These are phyloP conservation scores for Botrytis hyacinthi DNA, from an alignment of 2,329 filamentous ascomycete species.

Conservation along the genomic window DNA sequence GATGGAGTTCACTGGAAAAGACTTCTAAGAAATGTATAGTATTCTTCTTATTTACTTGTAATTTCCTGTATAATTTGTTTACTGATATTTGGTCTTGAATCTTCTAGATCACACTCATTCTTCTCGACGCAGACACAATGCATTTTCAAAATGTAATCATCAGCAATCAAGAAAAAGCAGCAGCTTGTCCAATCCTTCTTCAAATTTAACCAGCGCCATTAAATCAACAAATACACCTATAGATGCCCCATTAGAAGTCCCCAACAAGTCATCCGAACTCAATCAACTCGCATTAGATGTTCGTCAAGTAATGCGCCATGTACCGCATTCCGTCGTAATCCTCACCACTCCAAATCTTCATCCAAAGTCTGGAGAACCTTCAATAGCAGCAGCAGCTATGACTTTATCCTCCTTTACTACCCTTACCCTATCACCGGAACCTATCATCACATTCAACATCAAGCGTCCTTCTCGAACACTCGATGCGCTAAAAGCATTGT, in stretches of 20 bases:
- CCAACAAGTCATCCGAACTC: not conserved
- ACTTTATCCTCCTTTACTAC: constrained; percentile 40
- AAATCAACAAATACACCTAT: not conserved
- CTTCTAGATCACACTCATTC: not conserved
- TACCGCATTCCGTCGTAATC: constrained; percentile 36
- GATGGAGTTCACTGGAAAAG: constrained; percentile 3
- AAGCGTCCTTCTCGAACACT: constrained; percentile 35
- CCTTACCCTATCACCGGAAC: constrained; percentile 34
- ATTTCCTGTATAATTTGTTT: not conserved
- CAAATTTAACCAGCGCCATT: not conserved
- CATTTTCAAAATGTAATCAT: not conserved
- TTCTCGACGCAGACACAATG: not conserved
- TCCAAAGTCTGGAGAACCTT: not conserved
- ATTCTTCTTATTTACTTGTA: not conserved
- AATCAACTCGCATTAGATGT: constrained; percentile 26
- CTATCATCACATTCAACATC: constrained; percentile 40
- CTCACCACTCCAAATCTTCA: constrained; percentile 27
- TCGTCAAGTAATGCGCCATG: constrained; percentile 35
- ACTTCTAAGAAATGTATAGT: constrained; percentile 10
- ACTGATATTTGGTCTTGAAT: not conserved
- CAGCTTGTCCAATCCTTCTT: not conserved
- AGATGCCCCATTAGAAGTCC: not conserved
- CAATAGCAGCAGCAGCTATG: constrained; percentile 30
- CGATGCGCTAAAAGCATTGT: constrained; percentile 26
- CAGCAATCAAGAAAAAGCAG: not conserved